Conservation (phyloP, 192 early-diverging fungal genomes). For the Backusella mclennaniae region DNA sequence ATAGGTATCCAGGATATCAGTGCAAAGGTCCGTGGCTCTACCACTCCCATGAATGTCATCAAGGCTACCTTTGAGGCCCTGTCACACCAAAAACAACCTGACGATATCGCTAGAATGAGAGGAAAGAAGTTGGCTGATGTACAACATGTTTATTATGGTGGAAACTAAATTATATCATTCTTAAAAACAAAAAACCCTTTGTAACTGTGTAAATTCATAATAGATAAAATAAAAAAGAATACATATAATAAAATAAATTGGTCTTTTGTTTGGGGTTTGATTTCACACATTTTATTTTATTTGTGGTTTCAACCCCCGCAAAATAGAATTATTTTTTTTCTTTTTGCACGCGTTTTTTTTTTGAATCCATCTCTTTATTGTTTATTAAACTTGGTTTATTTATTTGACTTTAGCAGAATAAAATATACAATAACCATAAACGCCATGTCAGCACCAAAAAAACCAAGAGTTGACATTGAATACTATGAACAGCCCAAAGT, state of each 20-base stretch:
- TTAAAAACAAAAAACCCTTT: background rate
- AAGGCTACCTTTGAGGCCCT: slow-evolving; percentile 95
- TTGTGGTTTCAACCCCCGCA: no score
- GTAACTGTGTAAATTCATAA: background rate
- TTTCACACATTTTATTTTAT: background rate
- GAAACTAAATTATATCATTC: slow-evolving; percentile 22
- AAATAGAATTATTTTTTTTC: background rate
- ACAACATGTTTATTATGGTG: slow-evolving; percentile 86
- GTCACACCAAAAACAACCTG: slow-evolving; percentile 71
- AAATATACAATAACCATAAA: background rate
- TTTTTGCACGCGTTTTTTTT: background rate
- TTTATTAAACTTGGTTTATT: background rate
- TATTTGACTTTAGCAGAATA: background rate
- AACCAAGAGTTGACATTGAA: slow-evolving; percentile 24
- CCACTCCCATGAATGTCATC: slow-evolving; percentile 97
- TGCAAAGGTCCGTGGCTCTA: slow-evolving; percentile 88
- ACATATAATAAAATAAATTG: no score
- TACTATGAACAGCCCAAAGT: slow-evolving; percentile 35
- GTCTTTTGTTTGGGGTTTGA: background rate
- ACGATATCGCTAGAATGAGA: slow-evolving; percentile 83
- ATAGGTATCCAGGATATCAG: slow-evolving; percentile 90
- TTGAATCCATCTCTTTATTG: background rate
- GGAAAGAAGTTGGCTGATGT: slow-evolving; percentile 91
- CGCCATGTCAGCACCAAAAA: slow-evolving; percentile 12
- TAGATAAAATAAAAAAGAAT: background rate